Evolutionary conservation across 2,329 filamentous ascomycete species (phyloP), one percentile per base, ranked within the genome.

Genomic region (Fusarium coffeatum): DNA sequence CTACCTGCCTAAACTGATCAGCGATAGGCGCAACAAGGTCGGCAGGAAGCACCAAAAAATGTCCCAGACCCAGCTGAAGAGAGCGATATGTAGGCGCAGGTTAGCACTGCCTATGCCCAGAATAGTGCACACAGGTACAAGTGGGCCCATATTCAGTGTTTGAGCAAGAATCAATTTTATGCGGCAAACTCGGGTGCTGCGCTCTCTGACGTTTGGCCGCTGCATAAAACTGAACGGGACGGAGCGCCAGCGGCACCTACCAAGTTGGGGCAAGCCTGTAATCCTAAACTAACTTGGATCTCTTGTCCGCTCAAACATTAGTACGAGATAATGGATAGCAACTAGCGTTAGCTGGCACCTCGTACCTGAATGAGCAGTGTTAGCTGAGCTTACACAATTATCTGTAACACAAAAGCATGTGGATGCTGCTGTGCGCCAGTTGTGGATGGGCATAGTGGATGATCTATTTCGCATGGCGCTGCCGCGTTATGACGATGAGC

Each of bases 91-190:
- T 27, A 34, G 16, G 32, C 20, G 47, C 16, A 32, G 16, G 32
- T 15, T 8, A 15, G 25, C 48, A 51, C 34, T 63, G 30, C 43
- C 46, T 27, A 25, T 50, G 34, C 58, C 58, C 41, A 59, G 50
- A 71, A 70, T 70, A 61, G 43, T 63, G 61, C 65, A 55, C 42
- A 16, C 30, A 61, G 23, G 49, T 34, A 47, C 40, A 32, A 13
- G 49, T 64, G 30, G 37, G 18, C 59, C 64, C 65, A 49, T 40
- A 13, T 22, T 25, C 47, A n/a, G 47, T 10, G 10, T 37, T 37
- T 37, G 28, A 40, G 23, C 47, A 48, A 71, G 60, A 55, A 69
- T 64, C 70, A 64, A 68, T 75, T 75, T 76, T 75, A 76, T 76
- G 74, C 74, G 73, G 72, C 60, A 72, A 75, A 50, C 72, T 68